Evolutionary conservation across 139 green algal species (phyloP), one percentile per base, ranked within the genome.

Genomic region (Protoeuglena noctilucae): DNA sequence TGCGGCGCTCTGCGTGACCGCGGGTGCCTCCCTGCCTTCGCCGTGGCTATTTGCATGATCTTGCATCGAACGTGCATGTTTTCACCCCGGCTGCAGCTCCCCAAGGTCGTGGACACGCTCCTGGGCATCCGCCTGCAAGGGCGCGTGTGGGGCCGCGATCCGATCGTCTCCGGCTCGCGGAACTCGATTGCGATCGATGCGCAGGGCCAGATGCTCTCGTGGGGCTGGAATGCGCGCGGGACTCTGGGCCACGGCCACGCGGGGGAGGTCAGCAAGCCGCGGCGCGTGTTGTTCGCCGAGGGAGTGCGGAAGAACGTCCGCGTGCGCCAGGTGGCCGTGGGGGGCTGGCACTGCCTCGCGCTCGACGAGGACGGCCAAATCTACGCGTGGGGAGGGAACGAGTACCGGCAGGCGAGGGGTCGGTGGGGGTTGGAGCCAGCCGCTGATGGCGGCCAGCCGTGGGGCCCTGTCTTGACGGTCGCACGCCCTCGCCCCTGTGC

Each of bases 311-410:
- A 26, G 12, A 51, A n/a, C n/a, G n/a, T n/a, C n/a, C n/a, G n/a
- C n/a, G n/a, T n/a, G n/a, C n/a, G 5, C 21, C 82, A 95, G 73
- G 85, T 78, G 18, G 75, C 85, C 17, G 68, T 89, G n/a, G 86
- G 84, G 6, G 87, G 87, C 28, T 96, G 87, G 87, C 87, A 96
- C 72, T 81, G 74, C 63, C 71, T 94, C 31, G 81, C 77, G 4
- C 43, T 94, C 43, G 63, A 67, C 19, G 61, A 74, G 28, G 28
- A 61, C 21, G 68, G 57, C 43, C 17, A 54, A 63, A 24, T 73
- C 7, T 83, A 67, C 60, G 67, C 74, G 2, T 86, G 80, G 75
- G 82, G 84, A 6, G 87, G 87, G 41, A 94, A 96, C 61, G 87
- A 96, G 68, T 95, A 95, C 58, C 62, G 69, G 29, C 87, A 95